Conservation (phyloP, 2,329 filamentous ascomycete species). For the Monosporascus sp. region DNA sequence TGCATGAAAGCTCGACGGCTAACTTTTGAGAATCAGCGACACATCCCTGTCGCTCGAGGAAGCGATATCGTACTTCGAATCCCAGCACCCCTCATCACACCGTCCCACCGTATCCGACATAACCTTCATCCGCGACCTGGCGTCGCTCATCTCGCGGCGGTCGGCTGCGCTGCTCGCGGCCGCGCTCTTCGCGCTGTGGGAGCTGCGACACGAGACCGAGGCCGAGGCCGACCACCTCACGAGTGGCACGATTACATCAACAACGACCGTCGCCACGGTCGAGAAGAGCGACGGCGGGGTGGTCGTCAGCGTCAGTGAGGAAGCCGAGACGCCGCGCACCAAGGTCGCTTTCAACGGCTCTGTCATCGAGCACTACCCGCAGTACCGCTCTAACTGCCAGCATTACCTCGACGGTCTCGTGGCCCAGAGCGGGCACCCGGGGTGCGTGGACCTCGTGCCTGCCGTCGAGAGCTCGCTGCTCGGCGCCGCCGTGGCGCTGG, state of each 20-base stretch:
- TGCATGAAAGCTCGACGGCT: background rate
- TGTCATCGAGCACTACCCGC: slow-evolving; percentile 73
- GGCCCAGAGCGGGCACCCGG: slow-evolving; percentile 30
- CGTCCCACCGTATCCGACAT: slow-evolving; percentile 40
- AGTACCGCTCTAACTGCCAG: slow-evolving; percentile 59
- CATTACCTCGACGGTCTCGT: slow-evolving; percentile 57
- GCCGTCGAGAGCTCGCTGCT: slow-evolving; percentile 71
- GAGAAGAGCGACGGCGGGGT: slow-evolving; percentile 19
- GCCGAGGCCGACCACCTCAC: slow-evolving; percentile 30
- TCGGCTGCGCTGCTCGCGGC: slow-evolving; percentile 56
- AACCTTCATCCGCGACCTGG: slow-evolving; percentile 45
- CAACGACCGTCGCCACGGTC: slow-evolving; percentile 13
- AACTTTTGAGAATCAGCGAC: slow-evolving; percentile 33
- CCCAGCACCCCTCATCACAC: slow-evolving; percentile 37
- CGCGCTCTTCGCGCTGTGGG: slow-evolving; percentile 55
- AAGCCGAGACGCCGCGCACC: slow-evolving; percentile 41
- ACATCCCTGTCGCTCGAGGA: slow-evolving; percentile 34
- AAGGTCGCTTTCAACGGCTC: slow-evolving; percentile 75
- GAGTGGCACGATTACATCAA: slow-evolving; percentile 4
- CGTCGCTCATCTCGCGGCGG: slow-evolving; percentile 50
- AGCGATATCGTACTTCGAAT: slow-evolving; percentile 43
- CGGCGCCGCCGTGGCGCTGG: slow-evolving; percentile 68
- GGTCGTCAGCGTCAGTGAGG: slow-evolving; percentile 31
- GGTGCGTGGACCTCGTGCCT: slow-evolving; percentile 56
- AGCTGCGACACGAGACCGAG: slow-evolving; percentile 45